phyloP scores from a whole-genome alignment of 768 basidiomycete genomes.

The Scleroderma citrinum region DNA sequence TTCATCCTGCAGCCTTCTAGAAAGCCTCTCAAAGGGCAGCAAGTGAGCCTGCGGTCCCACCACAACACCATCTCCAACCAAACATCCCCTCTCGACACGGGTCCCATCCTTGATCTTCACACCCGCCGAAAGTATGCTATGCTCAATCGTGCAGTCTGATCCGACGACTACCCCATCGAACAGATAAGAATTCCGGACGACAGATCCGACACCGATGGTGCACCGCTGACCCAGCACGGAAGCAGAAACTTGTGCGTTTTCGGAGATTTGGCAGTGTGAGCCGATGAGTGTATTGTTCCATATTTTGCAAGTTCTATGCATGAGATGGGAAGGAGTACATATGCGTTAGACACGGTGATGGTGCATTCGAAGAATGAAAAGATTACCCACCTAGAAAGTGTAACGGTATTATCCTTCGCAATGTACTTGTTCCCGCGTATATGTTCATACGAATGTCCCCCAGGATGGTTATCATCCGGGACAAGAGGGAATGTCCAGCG shows the following conservation, averaged over 20 bases:
- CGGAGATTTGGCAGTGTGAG: slow-evolving; percentile 60
- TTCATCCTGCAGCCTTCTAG: slow-evolving; percentile 39
- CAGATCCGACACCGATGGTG: slow-evolving; percentile 61
- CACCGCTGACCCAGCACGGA: slow-evolving; percentile 80
- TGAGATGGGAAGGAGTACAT: background rate
- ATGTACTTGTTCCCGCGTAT: slow-evolving; percentile 87
- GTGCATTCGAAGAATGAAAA: too few relatives aligned
- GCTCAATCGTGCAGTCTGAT: slow-evolving; percentile 61
- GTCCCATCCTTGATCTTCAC: slow-evolving; percentile 68
- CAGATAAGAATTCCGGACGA: slow-evolving; percentile 73
- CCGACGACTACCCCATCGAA: slow-evolving; percentile 76
- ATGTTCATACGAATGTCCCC: slow-evolving; percentile 78
- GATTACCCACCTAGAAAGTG: slow-evolving; percentile 64
- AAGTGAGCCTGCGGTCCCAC: slow-evolving; percentile 70
- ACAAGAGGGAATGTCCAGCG: slow-evolving; percentile 95
- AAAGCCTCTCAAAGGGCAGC: slow-evolving; percentile 66
- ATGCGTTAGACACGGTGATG: too few relatives aligned
- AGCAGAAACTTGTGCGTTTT: slow-evolving; percentile 57
- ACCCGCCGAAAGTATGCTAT: slow-evolving; percentile 75
- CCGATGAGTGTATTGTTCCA: slow-evolving; percentile 84
- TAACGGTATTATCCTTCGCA: slow-evolving; percentile 68
- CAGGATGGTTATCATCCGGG: slow-evolving; percentile 89
- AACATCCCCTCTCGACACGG: slow-evolving; percentile 63
- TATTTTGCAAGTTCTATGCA: slow-evolving; percentile 67
- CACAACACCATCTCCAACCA: slow-evolving; percentile 77